phyloP scores from a whole-genome alignment of 768 basidiomycete species.

The Tylopilus sp. region DNA sequence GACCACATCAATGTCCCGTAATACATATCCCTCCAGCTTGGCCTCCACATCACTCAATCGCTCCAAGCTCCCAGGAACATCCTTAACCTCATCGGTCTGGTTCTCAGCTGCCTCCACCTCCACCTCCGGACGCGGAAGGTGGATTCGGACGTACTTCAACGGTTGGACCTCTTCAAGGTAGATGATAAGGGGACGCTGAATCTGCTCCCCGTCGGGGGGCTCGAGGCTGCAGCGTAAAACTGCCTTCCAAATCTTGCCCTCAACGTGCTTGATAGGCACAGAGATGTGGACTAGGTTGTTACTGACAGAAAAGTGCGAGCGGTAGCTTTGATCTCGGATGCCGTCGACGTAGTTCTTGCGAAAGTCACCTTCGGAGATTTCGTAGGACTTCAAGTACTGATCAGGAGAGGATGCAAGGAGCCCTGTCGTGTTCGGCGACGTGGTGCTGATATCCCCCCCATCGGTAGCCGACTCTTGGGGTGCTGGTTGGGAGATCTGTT shows the following conservation, averaged over 20 bases:
- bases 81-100: not conserved
- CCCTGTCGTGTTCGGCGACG: slow-evolving; percentile 14
- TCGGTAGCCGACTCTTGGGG: not conserved
- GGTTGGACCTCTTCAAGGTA: slow-evolving; percentile 18
- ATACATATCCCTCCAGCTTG: slow-evolving; percentile 6
- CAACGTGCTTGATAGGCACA: slow-evolving; percentile 17
- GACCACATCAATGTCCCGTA: slow-evolving; percentile 13
- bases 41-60: slow-evolving; percentile 10
- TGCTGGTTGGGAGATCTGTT: not conserved
- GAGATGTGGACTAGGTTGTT: slow-evolving; percentile 22
- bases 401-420: slow-evolving; percentile 24
- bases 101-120: not conserved
- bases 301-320: slow-evolving; percentile 14
- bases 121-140: not conserved
- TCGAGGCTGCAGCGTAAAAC: slow-evolving; percentile 25
- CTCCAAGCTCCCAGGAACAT: slow-evolving; percentile 21
- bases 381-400: slow-evolving; percentile 17
- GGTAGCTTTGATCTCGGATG: slow-evolving; percentile 12
- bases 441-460: not conserved
- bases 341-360: slow-evolving; percentile 16
- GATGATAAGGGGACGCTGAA: slow-evolving; percentile 21
- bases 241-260: slow-evolving; percentile 16
- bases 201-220: slow-evolving; percentile 1
- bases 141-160: slow-evolving; percentile 14
- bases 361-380: slow-evolving; percentile 21